Evolutionary conservation across 2,329 filamentous ascomycete species (phyloP).

Genomic region (Trichoderma gracile): DNA sequence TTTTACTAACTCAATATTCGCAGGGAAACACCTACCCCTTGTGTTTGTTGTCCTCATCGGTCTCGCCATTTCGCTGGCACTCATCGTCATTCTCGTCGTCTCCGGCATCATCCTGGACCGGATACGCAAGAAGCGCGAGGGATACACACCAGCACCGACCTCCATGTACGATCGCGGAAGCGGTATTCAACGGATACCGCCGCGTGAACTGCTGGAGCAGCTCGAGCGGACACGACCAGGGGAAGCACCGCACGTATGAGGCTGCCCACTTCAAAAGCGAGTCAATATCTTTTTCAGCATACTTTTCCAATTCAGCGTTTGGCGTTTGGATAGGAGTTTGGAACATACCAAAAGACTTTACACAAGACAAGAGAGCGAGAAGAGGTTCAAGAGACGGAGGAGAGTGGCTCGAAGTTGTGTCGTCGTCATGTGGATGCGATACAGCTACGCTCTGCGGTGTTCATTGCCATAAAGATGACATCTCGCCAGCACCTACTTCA

Average conservation of each 20-base stretch:
- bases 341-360: conserved; percentile 10
- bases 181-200: conserved; percentile 61
- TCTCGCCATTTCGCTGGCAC: conserved; percentile 72
- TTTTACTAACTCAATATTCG: not conserved
- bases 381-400: not conserved
- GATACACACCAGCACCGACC: conserved; percentile 76
- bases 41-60: conserved; percentile 80
- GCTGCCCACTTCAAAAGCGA: not conserved
- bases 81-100: conserved; percentile 77
- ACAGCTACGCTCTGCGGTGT: not conserved
- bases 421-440: not conserved
- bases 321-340: conserved; percentile 42
- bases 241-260: conserved; percentile 52
- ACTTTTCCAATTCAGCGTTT: conserved; percentile 34
- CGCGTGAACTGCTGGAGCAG: conserved; percentile 59
- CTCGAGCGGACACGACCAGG: conserved; percentile 51
- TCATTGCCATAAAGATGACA: not conserved
- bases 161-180: conserved; percentile 61
- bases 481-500: not conserved
- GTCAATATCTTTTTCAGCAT: conserved; percentile 33
- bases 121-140: conserved; percentile 73
- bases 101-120: conserved; percentile 74
- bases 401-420: not conserved
- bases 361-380: not conserved
- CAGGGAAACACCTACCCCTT: conserved; percentile 58